These are phyloP conservation scores for Acer yangbiense DNA, from an alignment of 345 rosid genomes.

Conservation along the genomic window DNA sequence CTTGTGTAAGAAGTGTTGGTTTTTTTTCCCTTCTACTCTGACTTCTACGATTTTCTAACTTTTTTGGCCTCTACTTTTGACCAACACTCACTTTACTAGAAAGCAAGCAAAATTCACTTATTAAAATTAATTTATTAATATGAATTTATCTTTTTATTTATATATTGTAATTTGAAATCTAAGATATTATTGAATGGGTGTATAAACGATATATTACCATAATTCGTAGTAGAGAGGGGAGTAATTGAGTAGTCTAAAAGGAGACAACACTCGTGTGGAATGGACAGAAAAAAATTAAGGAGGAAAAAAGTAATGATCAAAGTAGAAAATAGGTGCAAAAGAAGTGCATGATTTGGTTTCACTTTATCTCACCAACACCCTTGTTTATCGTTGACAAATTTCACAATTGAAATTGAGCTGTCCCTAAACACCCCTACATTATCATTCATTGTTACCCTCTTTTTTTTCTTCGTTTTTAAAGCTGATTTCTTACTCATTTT, in stretches of 20 bases:
- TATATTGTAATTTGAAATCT: too few species aligned
- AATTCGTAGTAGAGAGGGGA: too few species aligned
- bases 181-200: too few species aligned
- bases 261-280: conserved; percentile 10
- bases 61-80: conserved; percentile 33
- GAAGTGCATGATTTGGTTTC: conserved; percentile 10
- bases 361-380: conserved; percentile 27
- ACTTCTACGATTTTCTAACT: conserved; percentile 8
- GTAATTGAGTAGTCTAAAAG: not conserved
- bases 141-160: too few species aligned
- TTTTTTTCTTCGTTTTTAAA: not conserved
- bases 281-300: not conserved
- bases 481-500: not conserved
- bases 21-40: conserved; percentile 28
- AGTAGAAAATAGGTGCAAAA: not conserved
- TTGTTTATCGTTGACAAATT: conserved; percentile 36
- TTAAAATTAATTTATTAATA: not conserved
- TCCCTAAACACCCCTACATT: conserved; percentile 27
- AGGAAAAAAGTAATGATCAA: not conserved
- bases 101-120: not conserved
- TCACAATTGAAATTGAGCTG: conserved; percentile 29
- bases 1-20: conserved; percentile 19
- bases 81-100: conserved; percentile 7
- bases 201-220: too few species aligned
- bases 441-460: conserved; percentile 9